These are phyloP conservation scores for Pyricularia pennisetigena DNA, from an alignment of 2,329 filamentous ascomycete genomes.

Conservation along the genomic window DNA sequence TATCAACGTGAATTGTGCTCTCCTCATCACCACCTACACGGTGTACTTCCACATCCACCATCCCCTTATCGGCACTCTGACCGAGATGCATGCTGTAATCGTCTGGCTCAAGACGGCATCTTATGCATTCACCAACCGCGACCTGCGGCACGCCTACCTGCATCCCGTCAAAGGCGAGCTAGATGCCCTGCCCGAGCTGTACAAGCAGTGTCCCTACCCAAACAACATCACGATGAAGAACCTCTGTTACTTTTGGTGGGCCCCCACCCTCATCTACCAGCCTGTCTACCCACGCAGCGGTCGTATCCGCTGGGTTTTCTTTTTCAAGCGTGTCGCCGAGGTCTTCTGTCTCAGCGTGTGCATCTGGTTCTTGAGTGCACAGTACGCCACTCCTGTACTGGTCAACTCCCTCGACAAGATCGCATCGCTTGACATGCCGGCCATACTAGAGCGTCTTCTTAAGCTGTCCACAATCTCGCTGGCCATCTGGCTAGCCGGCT, in stretches of 20 bases:
- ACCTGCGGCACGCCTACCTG: conserved; percentile 82
- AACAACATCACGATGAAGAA: conserved; percentile 83
- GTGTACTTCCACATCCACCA: conserved; percentile 92
- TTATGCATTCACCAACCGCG: conserved; percentile 93
- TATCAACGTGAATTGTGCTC: conserved; percentile 72
- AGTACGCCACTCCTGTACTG: conserved; percentile 86
- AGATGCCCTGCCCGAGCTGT: conserved; percentile 68
- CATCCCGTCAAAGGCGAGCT: conserved; percentile 61
- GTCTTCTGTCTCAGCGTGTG: conserved; percentile 70
- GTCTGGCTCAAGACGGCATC: conserved; percentile 95
- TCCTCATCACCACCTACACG: conserved; percentile 70
- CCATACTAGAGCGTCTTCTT: conserved; percentile 81
- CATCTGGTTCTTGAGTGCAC: conserved; percentile 90
- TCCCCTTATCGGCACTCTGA: conserved; percentile 83
- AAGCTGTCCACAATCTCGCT: conserved; percentile 93
- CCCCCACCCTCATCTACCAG: conserved; percentile 92
- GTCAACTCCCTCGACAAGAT: conserved; percentile 87
- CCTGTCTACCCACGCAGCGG: conserved; percentile 85
- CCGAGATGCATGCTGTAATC: conserved; percentile 84
- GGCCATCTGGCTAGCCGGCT: conserved; percentile 94
- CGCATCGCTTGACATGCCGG: conserved; percentile 64
- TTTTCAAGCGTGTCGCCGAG: conserved; percentile 73
- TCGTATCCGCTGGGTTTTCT: conserved; percentile 78
- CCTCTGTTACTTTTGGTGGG: conserved; percentile 95
- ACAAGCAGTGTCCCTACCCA: conserved; percentile 77